Evolutionary conservation across 1,139 yeast genomes (phyloP).

Genomic region (Suhomyces taliae): DNA sequence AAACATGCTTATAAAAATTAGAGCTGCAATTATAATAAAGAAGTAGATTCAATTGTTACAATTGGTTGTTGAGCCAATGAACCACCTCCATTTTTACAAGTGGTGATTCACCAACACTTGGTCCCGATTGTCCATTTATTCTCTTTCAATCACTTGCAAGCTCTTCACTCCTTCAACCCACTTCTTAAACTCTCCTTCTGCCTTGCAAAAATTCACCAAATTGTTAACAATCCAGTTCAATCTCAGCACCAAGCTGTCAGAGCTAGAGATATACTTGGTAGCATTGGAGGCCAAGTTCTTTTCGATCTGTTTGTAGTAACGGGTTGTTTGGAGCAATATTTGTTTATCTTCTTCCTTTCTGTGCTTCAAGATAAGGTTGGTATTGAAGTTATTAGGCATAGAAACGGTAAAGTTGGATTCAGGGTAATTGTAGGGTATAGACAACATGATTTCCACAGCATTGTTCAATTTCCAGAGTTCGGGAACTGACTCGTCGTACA

Average conservation of each 20-base stretch:
- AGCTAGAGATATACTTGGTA: slow-evolving; percentile 15
- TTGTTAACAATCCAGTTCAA: slow-evolving; percentile 34
- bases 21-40: no score
- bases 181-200: slow-evolving; percentile 15
- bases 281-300: slow-evolving; percentile 25
- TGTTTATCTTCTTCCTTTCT: slow-evolving; percentile 12
- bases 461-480: slow-evolving; percentile 16
- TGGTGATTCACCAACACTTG: no score
- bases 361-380: slow-evolving; percentile 22
- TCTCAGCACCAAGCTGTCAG: slow-evolving; percentile 21
- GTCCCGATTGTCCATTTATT: background rate
- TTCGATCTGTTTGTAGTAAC: slow-evolving; percentile 23
- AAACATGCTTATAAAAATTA: no score
- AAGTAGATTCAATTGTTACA: no score
- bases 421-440: slow-evolving; percentile 19
- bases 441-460: slow-evolving; percentile 17
- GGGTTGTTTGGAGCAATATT: slow-evolving; percentile 17
- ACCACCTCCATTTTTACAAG: no score
- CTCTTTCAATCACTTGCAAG: background rate
- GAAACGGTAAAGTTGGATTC: slow-evolving; percentile 16
- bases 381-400: slow-evolving; percentile 27
- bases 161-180: slow-evolving; percentile 6
- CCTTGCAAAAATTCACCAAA: slow-evolving; percentile 24
- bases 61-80: no score
- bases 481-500: slow-evolving; percentile 14